Evolutionary conservation across 352 stramenopile genomes (phyloP).

Genomic region (Bremia lactucae): DNA sequence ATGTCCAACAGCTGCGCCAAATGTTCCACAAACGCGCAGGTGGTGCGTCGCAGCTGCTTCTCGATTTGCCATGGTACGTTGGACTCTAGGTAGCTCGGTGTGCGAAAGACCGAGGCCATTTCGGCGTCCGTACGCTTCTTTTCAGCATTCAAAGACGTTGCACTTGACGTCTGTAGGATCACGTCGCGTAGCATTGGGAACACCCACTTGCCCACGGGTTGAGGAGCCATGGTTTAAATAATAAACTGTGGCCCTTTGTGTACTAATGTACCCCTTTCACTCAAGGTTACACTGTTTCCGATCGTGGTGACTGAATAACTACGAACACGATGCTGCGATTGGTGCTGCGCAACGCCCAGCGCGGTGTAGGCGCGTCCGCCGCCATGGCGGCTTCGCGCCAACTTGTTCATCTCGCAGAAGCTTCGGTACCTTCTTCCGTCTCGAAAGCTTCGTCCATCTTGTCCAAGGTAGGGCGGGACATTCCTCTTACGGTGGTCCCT

Average conservation of each 20-base stretch:
- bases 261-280: no score
- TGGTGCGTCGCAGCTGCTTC: constrained; percentile 50
- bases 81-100: constrained; percentile 33
- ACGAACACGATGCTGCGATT: constrained; percentile 19
- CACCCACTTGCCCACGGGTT: constrained; percentile 27
- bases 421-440: not conserved
- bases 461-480: constrained; percentile 38
- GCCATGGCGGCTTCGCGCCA: constrained; percentile 1
- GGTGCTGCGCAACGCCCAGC: constrained; percentile 19
- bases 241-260: not conserved
- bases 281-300: not conserved
- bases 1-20: constrained; percentile 51
- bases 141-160: constrained; percentile 5
- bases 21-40: constrained; percentile 59
- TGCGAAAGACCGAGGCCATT: constrained; percentile 21
- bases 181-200: constrained; percentile 35
- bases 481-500: constrained; percentile 46
- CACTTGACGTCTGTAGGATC: constrained; percentile 10
- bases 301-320: no score
- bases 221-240: constrained; percentile 10
- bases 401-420: constrained; percentile 6
- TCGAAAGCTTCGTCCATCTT: constrained; percentile 10
- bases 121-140: constrained; percentile 15
- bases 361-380: constrained; percentile 1
- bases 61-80: constrained; percentile 43